Evolutionary conservation across 1,284 basidiomycete genomes (phyloP).

Genomic region (Cystobasidium sp.): DNA sequence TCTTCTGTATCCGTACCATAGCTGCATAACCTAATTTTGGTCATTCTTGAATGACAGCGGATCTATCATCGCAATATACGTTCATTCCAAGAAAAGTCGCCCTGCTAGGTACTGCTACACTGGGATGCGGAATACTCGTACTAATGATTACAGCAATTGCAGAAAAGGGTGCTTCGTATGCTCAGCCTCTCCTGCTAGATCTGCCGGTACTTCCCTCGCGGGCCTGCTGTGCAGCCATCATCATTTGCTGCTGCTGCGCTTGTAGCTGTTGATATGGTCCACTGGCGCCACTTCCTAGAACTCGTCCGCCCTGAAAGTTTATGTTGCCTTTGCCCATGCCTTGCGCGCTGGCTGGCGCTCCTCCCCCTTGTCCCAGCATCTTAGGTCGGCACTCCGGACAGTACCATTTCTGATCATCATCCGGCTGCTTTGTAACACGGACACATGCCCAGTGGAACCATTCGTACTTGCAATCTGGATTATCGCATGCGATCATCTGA

Average conservation of each 20-base stretch:
- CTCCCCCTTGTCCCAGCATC: slow-evolving; percentile 7
- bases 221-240: slow-evolving; percentile 39
- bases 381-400: slow-evolving; percentile 31
- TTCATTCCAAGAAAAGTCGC: too few relatives aligned
- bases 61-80: too few relatives aligned
- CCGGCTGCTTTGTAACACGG: slow-evolving; percentile 37
- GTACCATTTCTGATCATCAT: slow-evolving; percentile 39
- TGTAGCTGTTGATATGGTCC: slow-evolving; percentile 36
- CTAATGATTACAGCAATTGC: background rate
- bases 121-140: background rate
- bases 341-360: slow-evolving; percentile 15
- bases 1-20: too few relatives aligned
- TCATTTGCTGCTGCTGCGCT: slow-evolving; percentile 42
- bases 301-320: slow-evolving; percentile 24
- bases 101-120: background rate
- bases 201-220: slow-evolving; percentile 35
- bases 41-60: too few relatives aligned
- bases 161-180: background rate
- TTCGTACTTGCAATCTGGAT: slow-evolving; percentile 51
- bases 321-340: slow-evolving; percentile 27
- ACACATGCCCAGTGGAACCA: slow-evolving; percentile 48
- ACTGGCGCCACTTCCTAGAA: slow-evolving; percentile 8
- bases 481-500: slow-evolving; percentile 55
- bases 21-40: too few relatives aligned
- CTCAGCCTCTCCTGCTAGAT: slow-evolving; percentile 30